Base-by-base conservation (phyloP, 108 stramenopile species). In the Phaeodactylum tricornutum region DNA sequence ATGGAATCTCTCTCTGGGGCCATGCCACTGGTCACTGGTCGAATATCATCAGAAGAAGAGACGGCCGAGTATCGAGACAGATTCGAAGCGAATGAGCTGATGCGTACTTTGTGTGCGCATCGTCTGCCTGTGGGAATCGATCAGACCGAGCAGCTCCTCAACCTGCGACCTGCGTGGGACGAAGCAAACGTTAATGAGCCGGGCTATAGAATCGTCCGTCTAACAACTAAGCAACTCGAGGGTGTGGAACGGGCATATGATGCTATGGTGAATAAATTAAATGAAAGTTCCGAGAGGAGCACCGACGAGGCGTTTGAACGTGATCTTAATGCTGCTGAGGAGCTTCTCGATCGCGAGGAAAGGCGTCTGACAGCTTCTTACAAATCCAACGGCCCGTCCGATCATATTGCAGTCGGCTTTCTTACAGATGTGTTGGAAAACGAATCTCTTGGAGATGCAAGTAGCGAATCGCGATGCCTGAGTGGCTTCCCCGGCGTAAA, bases 31-130 rank as follows among this genome's bases (percentile, higher is more conserved):
- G 45, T 46, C n/a, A 27, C 45, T 8, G 25, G 25, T 8, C 24
- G 24, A 4, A 8, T 28, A 4, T 7, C 45, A 14, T 22, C 23
- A 5, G 56, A 40, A 47, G 39, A 41, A 5, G 39, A 41, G 14
- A 41, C 39, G 14, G n/a, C n/a, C 6, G 38, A 45, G 3, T 32
- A 32, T n/a, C 29, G 1, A 29, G 29, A 50, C 19, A 41, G 63
- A 47, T 17, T 16, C 4, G 64, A 78, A 52, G 72, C 79, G 16
- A 50, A 36, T 0, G 69, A 61, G 42, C 69, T 83, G 19, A 83
- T 87, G 81, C 65, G 69, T 43, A 74, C 67, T 19, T 59, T 87
- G 2, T 87, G 81, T 59, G 74, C 78, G 23, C 85, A 87, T 53
- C 61, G 80, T 3, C 50, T 87, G 38, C 59, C 27, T 2, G 59